Base-by-base conservation (phyloP, 1,284 basidiomycete genomes). In the Peniophora sp. region DNA sequence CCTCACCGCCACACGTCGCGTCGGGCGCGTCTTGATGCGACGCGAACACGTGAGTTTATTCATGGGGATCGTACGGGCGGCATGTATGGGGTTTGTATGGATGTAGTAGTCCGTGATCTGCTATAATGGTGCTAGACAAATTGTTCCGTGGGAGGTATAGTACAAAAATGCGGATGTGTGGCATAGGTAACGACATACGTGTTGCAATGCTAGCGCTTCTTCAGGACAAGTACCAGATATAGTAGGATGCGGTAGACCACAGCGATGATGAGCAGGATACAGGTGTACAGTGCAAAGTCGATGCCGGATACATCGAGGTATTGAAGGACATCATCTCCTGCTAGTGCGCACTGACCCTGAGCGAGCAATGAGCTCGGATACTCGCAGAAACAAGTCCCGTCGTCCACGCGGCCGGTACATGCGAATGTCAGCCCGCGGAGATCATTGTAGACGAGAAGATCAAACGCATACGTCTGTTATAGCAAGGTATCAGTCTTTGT, bases 361-460 rank as follows among this genome's bases (percentile, higher is more conserved):
- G 62, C 49, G 53, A 62, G 36, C 15, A 64, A 57, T 15, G 61
- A 59, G 52, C 58, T 58, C 17, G 57, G 51, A 46, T 62, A 69
- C 49, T 59, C 60, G 60, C 66, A 69, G 39, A 59, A 54, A 53
- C 65, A 64, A 27, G 43, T 53, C 0, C 58, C 59, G 18, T 61
- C 53, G 18, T 54, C 54, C 6, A 61, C 50, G 3, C 64, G 65
- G 8, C 15, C 18, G 9, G 59, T 46, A 57, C 79, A 81, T 2
- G 56, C 56, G 59, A 83, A 78, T 2, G 60, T 64, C 18, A 79
- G 57, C 0, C 75, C 77, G 18, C 63, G 58, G 24, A 83, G 61
- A 60, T 84, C 81, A 48, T 76, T 79, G 63, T 76, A 60, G 35
- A 64, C 64, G 20, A 70, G 60, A 24, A 68, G 56, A 43, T 67